Evolutionary conservation across 257 asterid species (phyloP).

Genomic region (Ballota nigra): DNA sequence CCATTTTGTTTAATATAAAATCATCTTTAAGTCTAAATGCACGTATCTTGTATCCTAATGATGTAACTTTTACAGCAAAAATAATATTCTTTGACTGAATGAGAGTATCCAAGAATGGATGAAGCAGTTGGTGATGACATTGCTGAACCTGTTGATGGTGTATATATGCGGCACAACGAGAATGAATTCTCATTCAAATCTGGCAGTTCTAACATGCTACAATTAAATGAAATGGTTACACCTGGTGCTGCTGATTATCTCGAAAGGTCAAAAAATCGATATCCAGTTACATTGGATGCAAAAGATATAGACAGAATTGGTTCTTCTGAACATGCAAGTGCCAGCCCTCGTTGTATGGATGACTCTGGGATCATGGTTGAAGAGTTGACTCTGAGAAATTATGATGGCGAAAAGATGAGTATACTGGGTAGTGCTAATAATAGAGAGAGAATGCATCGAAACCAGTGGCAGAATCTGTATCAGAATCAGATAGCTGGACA

Average conservation of each 20-base stretch:
- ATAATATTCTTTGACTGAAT: conserved; percentile 18
- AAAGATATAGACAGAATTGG: conserved; percentile 65
- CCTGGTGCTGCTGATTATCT: conserved; percentile 49
- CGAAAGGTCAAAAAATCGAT: conserved; percentile 37
- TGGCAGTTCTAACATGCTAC: conserved; percentile 55
- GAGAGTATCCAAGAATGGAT: conserved; percentile 41
- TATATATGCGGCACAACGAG: conserved; percentile 49
- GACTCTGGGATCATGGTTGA: conserved; percentile 68
- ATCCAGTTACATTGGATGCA: conserved; percentile 42
- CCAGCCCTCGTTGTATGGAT: conserved; percentile 75
- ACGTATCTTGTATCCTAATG: neutral
- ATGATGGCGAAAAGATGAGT: conserved; percentile 57
- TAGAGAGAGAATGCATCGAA: conserved; percentile 53
- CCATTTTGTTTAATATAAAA: neutral
- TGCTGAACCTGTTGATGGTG: conserved; percentile 41
- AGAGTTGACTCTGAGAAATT: conserved; percentile 70
- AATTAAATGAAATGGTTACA: conserved; percentile 60
- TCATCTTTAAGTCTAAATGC: conserved; percentile 7
- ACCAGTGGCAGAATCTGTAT: conserved; percentile 61
- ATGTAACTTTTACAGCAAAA: conserved; percentile 22
- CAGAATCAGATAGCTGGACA: conserved; percentile 48
- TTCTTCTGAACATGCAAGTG: conserved; percentile 85
- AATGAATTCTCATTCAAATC: conserved; percentile 45
- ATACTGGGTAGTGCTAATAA: conserved; percentile 50
- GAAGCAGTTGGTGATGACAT: conserved; percentile 42